Conservation (phyloP, 1,284 basidiomycete genomes). For the Boletus sp. region DNA sequence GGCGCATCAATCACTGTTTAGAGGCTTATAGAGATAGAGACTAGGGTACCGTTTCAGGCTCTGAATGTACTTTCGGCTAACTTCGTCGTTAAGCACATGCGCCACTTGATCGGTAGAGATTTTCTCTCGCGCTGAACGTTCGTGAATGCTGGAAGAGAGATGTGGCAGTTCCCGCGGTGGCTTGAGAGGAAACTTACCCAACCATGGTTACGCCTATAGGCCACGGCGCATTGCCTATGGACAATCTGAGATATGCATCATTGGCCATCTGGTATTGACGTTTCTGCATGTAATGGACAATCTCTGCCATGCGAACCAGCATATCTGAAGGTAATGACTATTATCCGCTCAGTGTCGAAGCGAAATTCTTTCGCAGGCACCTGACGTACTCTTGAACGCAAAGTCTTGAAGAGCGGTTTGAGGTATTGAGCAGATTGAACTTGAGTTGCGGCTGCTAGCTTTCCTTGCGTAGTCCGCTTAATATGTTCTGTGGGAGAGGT, state of each 20-base stretch:
- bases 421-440: slow-evolving; percentile 95
- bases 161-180: not conserved
- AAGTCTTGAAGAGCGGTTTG: slow-evolving; percentile 90
- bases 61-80: slow-evolving; percentile 98
- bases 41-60: slow-evolving; percentile 81
- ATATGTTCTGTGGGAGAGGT: slow-evolving; percentile 51
- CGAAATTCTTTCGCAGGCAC: not conserved
- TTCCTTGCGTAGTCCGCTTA: slow-evolving; percentile 87
- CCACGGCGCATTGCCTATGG: slow-evolving; percentile 99
- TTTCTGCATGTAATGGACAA: slow-evolving; percentile 94
- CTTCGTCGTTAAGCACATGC: slow-evolving; percentile 98
- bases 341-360: slow-evolving; percentile 10
- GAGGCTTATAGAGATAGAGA: slow-evolving; percentile 7
- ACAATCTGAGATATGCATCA: slow-evolving; percentile 93
- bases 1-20: slow-evolving; percentile 8
- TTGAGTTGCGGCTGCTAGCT: slow-evolving; percentile 91
- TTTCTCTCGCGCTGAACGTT: slow-evolving; percentile 94
- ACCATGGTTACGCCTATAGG: slow-evolving; percentile 99
- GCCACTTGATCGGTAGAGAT: slow-evolving; percentile 96
- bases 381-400: slow-evolving; percentile 75
- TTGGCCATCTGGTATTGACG: slow-evolving; percentile 94
- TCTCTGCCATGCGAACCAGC: slow-evolving; percentile 86
- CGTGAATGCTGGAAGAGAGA: slow-evolving; percentile 74
- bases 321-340: slow-evolving; percentile 85
- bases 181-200: slow-evolving; percentile 55